Conservation (phyloP, 2,329 filamentous ascomycete species). For the Botryotinia convoluta region DNA sequence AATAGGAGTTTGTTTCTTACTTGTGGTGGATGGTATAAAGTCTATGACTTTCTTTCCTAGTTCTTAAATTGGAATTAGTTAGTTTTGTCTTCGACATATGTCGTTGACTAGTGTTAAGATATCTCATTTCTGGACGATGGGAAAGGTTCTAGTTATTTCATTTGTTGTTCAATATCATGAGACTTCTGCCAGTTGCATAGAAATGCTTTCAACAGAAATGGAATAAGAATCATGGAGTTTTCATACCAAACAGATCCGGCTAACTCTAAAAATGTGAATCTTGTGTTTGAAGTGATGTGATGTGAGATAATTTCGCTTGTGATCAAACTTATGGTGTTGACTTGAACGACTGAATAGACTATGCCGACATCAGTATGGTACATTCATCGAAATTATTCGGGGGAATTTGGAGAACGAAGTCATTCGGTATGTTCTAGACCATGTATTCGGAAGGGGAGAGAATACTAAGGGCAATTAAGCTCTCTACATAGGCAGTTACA, state of each 20-base stretch:
- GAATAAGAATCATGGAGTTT: not conserved
- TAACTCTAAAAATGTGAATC: not conserved
- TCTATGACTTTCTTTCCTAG: not conserved
- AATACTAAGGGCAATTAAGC: not conserved
- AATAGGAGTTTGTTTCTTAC: not conserved
- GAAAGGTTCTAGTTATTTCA: not conserved
- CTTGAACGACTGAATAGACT: not conserved
- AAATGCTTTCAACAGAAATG: too few relatives aligned
- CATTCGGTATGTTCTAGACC: not conserved
- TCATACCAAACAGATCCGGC: not conserved
- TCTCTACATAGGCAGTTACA: not conserved
- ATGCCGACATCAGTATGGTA: not conserved
- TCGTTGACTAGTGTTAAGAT: not conserved
- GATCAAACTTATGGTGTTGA: not conserved
- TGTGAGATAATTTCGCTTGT: not conserved
- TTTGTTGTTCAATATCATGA: not conserved
- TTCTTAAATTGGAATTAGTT: not conserved
- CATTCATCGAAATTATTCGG: not conserved
- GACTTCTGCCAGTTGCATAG: not conserved
- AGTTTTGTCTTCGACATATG: not conserved
- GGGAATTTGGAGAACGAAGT: not conserved
- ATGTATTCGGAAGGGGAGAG: not conserved
- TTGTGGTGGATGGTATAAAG: not conserved
- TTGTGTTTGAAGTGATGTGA: not conserved
- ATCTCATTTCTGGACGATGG: not conserved